Evolutionary conservation across 2,329 filamentous ascomycete genomes (phyloP), one percentile per base, ranked within the genome.

Genomic region (Aureobasidium leucospermi): DNA sequence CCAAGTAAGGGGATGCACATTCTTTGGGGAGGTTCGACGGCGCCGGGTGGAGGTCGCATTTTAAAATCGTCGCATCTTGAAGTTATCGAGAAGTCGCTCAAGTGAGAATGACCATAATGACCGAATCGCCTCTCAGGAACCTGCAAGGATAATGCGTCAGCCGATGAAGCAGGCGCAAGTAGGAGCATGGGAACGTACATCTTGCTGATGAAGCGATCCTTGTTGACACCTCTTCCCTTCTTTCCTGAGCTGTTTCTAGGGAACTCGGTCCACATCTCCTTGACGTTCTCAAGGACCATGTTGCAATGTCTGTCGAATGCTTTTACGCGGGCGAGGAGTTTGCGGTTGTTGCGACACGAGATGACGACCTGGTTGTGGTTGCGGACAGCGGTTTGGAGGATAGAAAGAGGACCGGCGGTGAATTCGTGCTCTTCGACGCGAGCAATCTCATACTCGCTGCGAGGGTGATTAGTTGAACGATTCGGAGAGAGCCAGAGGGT

Each of bases 251-350:
- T 85, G 70, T 89, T 81, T 62, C 85, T 80, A 51, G 93, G 91
- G 59, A 89, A 94, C 78, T 99, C 94, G 9, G 92, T 96, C 94
- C 94, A 99, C 93, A 99, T 97, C 79, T 99, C 94, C 81, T 95
- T 95, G 45, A 95, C 91, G 67, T 96, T 96, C 80, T 96, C 91
- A 49, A 96, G 80, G 3, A 96, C 89, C 94, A 99, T 97, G 78
- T 99, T 99, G 84, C 92, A 97, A 77, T 99, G 94, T 62, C 94
- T 84, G 77, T 99, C 94, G 74, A 99, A 99, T 6, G 94, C 94
- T 81, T 99, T 99, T 71, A 99, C 93, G 65, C 94, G 88, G 55
- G 93, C 94, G 59, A 99, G 86, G 49, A 99, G 83, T 81, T 99
- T 99, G 76, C 93, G 89, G 81, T 97, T 97, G 84, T 96, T 96